Evolutionary conservation across 768 basidiomycete species (phyloP).

Genomic region (Dioszegia aurantiaca): DNA sequence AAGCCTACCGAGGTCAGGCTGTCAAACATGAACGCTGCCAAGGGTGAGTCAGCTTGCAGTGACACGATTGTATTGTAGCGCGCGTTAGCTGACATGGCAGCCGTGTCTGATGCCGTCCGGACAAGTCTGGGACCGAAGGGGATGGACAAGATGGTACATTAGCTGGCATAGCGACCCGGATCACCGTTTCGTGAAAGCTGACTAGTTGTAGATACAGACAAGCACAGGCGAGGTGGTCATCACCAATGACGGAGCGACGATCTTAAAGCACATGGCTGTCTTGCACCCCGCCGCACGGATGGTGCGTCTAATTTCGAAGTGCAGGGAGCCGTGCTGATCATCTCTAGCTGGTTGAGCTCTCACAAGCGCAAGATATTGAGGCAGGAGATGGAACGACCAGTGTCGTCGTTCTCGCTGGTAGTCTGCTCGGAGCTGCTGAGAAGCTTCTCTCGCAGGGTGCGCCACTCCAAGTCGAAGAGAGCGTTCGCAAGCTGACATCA

Average conservation of each 20-base stretch:
- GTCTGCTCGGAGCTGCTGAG: conserved; percentile 87
- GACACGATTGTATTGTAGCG: background rate
- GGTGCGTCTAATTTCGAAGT: conserved; percentile 57
- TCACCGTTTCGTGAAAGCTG: conserved; percentile 6
- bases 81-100: conserved; percentile 54
- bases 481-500: conserved; percentile 11
- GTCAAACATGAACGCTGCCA: conserved; percentile 97
- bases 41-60: conserved; percentile 56
- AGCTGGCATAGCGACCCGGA: background rate
- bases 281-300: conserved; percentile 98
- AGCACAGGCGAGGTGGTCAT: conserved; percentile 94
- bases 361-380: conserved; percentile 95
- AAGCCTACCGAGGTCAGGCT: conserved; percentile 97
- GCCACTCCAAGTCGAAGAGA: conserved; percentile 1
- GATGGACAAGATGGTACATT: conserved; percentile 96
- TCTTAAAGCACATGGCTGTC: conserved; percentile 85
- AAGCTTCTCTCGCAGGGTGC: conserved; percentile 87
- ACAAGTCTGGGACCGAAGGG: conserved; percentile 94
- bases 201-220: conserved; percentile 75
- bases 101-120: conserved; percentile 94
- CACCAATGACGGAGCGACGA: conserved; percentile 98
- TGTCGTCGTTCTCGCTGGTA: conserved; percentile 94
- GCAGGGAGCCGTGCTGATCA: background rate
- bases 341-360: conserved; percentile 88
- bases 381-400: conserved; percentile 98